phyloP scores from a whole-genome alignment of 2,329 filamentous ascomycete species.

The Capronia americana region DNA sequence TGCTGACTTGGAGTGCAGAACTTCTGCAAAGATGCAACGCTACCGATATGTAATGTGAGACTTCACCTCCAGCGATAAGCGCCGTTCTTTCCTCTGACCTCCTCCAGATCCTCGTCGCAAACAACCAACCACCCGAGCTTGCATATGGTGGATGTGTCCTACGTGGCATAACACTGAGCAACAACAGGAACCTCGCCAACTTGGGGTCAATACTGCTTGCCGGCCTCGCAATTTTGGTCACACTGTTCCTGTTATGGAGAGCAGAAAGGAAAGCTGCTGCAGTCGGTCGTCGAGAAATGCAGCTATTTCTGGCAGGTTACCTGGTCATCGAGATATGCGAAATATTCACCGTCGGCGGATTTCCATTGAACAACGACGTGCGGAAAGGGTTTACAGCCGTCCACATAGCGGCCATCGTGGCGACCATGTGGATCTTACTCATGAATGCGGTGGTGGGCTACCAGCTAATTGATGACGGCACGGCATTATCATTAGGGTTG shows the following conservation, averaged over 20 bases:
- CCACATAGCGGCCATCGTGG: conserved; percentile 87
- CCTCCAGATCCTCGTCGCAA: conserved; percentile 67
- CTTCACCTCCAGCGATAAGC: conserved; percentile 10
- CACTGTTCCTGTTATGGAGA: conserved; percentile 72
- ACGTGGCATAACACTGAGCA: conserved; percentile 73
- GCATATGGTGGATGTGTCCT: conserved; percentile 71
- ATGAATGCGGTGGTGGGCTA: conserved; percentile 92
- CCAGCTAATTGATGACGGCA: conserved; percentile 93
- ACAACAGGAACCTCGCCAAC: conserved; percentile 74
- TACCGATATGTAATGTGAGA: conserved; percentile 84
- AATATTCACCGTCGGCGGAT: conserved; percentile 92
- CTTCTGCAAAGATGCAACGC: conserved; percentile 82
- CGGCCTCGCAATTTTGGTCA: conserved; percentile 73
- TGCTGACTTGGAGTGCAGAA: conserved; percentile 57
- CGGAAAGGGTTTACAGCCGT: conserved; percentile 84
- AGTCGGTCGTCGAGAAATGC: conserved; percentile 95
- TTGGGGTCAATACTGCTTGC: conserved; percentile 89
- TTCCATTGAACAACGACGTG: conserved; percentile 74
- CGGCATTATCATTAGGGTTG: conserved; percentile 78
- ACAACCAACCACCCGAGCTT: conserved; percentile 64
- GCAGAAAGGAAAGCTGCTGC: conserved; percentile 92
- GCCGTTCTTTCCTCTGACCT: conserved; percentile 30
- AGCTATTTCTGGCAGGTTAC: conserved; percentile 86
- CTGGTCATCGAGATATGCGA: conserved; percentile 91
- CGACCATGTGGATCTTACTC: conserved; percentile 88